Evolutionary conservation across 371 early-diverging fungal species (phyloP), one percentile per base, ranked within the genome.

Genomic region (Batkoa obscura): DNA sequence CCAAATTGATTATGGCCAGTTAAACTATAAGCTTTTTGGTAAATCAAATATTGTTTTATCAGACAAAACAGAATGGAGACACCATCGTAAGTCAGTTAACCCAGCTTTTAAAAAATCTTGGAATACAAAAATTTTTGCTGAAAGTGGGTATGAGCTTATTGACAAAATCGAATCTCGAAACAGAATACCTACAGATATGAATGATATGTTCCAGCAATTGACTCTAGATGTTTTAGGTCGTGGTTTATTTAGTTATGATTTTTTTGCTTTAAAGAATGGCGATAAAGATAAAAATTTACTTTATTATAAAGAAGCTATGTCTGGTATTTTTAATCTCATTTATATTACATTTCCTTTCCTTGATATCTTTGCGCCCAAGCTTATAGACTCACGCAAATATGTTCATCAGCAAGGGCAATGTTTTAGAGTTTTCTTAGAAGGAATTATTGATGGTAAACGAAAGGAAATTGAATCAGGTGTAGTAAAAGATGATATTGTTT

Each of bases 21-120:
- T 45, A n/a, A 45, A 15, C 15, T 45, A 45, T 17, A 17, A 30
- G 39, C 15, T 15, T 8, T 33, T 53, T 34, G 53, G 53, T 2
- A 6, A 17, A 5, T 4, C 15, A 2, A 55, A 55, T 45, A 43
- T 55, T n/a, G 42, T 45, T 6, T 23, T 6, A 8, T 42, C 55
- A n/a, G 45, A 55, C 32, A 45, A 45, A 9, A 15, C 3, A 31
- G 43, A 33, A 4, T 56, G 56, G 56, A 43, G 36, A 34, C 3
- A 37, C 2, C 47, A 56, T 46, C 45, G 56, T 33, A 30, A 31
- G 4, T 5, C 30, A 2, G 23, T 37, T 8, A 56, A 43, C 47
- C 56, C 56, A 4, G 47, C 34, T 4, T 56, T 56, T 38, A 33
- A 56, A 3, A 45, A 37, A n/a, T 34, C 56, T 47, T 56, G 56